phyloP scores from a whole-genome alignment of 2,329 filamentous ascomycete species.

The Exophiala bonariae region DNA sequence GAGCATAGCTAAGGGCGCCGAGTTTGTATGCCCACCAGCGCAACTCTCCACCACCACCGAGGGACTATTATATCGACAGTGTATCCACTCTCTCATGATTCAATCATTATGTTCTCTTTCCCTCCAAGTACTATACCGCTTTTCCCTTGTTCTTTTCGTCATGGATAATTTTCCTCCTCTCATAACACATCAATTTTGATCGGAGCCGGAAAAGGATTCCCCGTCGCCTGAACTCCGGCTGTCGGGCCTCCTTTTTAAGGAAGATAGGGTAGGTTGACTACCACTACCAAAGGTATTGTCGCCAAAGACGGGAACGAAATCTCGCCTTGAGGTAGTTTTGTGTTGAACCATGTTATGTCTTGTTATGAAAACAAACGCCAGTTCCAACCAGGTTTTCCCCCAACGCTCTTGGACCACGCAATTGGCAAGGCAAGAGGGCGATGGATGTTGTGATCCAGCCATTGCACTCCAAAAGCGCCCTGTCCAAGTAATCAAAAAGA shows the following conservation, averaged over 20 bases:
- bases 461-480: slow-evolving; percentile 24
- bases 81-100: too few relatives aligned
- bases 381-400: slow-evolving; percentile 57
- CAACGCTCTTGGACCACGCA: slow-evolving; percentile 48
- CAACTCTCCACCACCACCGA: too few relatives aligned
- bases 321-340: slow-evolving; percentile 51
- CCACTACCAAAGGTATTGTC: slow-evolving; percentile 27
- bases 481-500: slow-evolving; percentile 11
- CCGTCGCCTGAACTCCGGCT: too few relatives aligned
- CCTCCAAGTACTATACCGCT: too few relatives aligned
- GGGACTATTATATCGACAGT: too few relatives aligned
- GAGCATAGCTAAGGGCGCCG: too few relatives aligned
- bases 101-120: too few relatives aligned
- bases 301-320: slow-evolving; percentile 20
- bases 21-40: too few relatives aligned
- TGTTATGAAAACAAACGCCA: slow-evolving; percentile 81
- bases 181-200: neutral
- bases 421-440: slow-evolving; percentile 47
- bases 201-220: too few relatives aligned
- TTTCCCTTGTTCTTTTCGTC: too few relatives aligned
- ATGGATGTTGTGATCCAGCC: slow-evolving; percentile 74
- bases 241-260: slow-evolving; percentile 20
- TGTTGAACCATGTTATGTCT: slow-evolving; percentile 74
- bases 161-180: too few relatives aligned
- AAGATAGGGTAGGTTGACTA: slow-evolving; percentile 27